Conservation (phyloP, 2,329 filamentous ascomycete species). For the Arthrobotrys sphaeroides region DNA sequence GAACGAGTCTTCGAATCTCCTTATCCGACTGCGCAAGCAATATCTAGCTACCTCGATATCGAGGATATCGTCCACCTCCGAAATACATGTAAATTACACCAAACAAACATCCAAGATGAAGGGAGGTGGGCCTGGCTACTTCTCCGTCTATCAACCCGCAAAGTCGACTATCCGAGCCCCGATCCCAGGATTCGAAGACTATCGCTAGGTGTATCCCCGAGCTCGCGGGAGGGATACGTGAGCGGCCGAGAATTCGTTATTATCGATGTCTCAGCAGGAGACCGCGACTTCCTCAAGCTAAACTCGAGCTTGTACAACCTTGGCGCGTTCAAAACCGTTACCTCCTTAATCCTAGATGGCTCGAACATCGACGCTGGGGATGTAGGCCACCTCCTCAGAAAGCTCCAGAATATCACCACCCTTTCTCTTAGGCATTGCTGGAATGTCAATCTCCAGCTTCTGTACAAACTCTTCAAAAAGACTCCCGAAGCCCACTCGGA, state of each 20-base stretch:
- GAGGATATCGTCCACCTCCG: conserved; percentile 50
- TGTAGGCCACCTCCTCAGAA: conserved; percentile 45
- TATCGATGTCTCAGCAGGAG: conserved; percentile 39
- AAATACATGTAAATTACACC: conserved; percentile 25
- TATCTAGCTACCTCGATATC: conserved; percentile 45
- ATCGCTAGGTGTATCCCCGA: conserved; percentile 20
- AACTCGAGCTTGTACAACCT: conserved; percentile 22
- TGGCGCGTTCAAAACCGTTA: conserved; percentile 14
- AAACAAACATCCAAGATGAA: conserved; percentile 21
- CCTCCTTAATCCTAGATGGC: conserved; percentile 38
- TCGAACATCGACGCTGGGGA: conserved; percentile 42
- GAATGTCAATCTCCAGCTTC: conserved; percentile 47
- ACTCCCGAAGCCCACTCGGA: conserved; percentile 36
- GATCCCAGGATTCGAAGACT: conserved; percentile 20
- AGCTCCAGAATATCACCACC: conserved; percentile 27
- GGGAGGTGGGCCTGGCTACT: conserved; percentile 51
- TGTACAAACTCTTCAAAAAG: conserved; percentile 51
- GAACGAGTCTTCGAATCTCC: conserved; percentile 40
- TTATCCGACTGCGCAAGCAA: conserved; percentile 35
- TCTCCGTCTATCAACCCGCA: conserved; percentile 24
- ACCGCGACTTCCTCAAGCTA: conserved; percentile 34
- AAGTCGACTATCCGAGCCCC: conserved; percentile 22
- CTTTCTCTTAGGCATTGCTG: conserved; percentile 44
- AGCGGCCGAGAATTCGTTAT: conserved; percentile 39
- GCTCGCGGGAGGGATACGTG: conserved; percentile 22